Evolutionary conservation across 1,284 basidiomycete species (phyloP), one percentile per base, ranked within the genome.

Genomic region (Sanghuangporus sanghuang): DNA sequence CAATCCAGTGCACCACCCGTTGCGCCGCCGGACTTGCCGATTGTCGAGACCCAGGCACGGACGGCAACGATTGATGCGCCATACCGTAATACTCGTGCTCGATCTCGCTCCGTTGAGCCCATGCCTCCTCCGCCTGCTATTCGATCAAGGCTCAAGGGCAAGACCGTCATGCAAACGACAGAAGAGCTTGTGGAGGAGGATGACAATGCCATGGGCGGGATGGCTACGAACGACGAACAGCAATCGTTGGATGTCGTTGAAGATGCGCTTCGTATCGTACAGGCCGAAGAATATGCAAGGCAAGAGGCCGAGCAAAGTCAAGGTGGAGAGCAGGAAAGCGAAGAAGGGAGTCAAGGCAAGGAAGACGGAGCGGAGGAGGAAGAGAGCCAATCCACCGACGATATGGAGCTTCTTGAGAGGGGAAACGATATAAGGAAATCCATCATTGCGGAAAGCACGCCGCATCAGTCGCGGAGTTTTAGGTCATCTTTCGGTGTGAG

Each of bases 171-270:
- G 18, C 42, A 58, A 12, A 50, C 27, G 1, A 49, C 46, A 7
- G 61, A 65, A 48, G 57, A 57, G 48, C 16, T 7, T 18, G 48
- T 40, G 18, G 62, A 61, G 40, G 50, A 55, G 12, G 39, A 42
- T 21, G n/a, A 39, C 18, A 12, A 59, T 23, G 52, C 18, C 14
- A 16, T 18, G 14, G n/a, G 6, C 52, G 6, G 40, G 57, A 59
- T 38, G 39, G 23, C 44, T 44, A 35, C 7, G 44, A 65, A 35
- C 7, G 44, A 65, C 39, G 59, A 57, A 21, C 44, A 62, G 11
- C 48, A 59, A n/a, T 59, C 64, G 8, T n/a, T 65, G 11, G 64
- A 62, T 6, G 35, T 46, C 5, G 64, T 62, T 3, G 60, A 65
- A 36, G 44, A 53, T 32, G 54, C 23, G 35, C 48, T 58, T 18